Evolutionary conservation across 2,329 filamentous ascomycete species (phyloP).

Genomic region (Exophiala calicioides): DNA sequence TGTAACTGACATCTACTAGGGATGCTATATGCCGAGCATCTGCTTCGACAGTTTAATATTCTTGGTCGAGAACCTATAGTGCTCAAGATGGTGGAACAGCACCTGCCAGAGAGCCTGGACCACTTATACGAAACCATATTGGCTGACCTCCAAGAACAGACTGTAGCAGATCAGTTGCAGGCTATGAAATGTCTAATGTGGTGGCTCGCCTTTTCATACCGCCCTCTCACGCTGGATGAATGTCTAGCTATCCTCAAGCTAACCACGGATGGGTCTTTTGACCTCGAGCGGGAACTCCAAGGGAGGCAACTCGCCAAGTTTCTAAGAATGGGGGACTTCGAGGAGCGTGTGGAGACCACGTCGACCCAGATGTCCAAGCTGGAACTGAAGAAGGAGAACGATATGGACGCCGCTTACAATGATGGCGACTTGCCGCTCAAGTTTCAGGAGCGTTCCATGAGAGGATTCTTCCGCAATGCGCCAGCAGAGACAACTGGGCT

Average conservation of each 20-base stretch:
- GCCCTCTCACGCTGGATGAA: slow-evolving; percentile 4
- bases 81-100: slow-evolving; percentile 1
- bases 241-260: slow-evolving; percentile 4
- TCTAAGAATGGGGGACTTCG: slow-evolving; percentile 3
- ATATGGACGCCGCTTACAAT: neutral
- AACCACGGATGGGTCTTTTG: slow-evolving; percentile 3
- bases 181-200: slow-evolving; percentile 7
- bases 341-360: slow-evolving; percentile 1
- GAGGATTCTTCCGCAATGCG: slow-evolving; percentile 1
- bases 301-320: slow-evolving; percentile 9
- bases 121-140: slow-evolving; percentile 3
- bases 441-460: slow-evolving; percentile 10
- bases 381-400: neutral
- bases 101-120: slow-evolving; percentile 4
- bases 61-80: slow-evolving; percentile 6
- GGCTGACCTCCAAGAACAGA: slow-evolving; percentile 7
- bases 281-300: slow-evolving; percentile 10
- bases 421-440: slow-evolving; percentile 5
- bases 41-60: slow-evolving; percentile 9
- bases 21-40: slow-evolving; percentile 10
- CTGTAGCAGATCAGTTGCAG: neutral
- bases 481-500: neutral
- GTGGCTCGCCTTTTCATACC: slow-evolving; percentile 6
- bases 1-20: slow-evolving; percentile 1
- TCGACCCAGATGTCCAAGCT: neutral